These are phyloP conservation scores for Mariannaea sp. DNA, from an alignment of 2,329 filamentous ascomycete genomes.

Conservation along the genomic window DNA sequence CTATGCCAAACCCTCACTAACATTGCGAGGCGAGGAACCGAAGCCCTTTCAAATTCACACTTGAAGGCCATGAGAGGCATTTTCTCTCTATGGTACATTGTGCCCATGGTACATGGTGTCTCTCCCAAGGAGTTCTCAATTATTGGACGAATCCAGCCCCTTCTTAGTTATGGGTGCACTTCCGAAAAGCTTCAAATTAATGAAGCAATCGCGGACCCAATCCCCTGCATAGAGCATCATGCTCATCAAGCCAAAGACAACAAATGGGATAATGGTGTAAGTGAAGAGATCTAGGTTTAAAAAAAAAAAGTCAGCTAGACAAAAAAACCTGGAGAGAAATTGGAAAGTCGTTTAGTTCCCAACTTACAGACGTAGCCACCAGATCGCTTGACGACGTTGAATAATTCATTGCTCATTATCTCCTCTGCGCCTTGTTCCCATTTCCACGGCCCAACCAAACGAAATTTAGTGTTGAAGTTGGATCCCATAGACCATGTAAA, in stretches of 20 bases:
- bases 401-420: constrained; percentile 51
- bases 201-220: constrained; percentile 3
- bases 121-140: too few species aligned
- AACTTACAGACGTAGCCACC: constrained; percentile 47
- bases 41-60: too few species aligned
- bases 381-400: constrained; percentile 43
- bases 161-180: background rate
- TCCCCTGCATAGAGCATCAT: constrained; percentile 34
- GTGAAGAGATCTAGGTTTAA: constrained; percentile 42
- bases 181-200: background rate
- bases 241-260: constrained; percentile 44
- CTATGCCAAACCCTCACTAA: too few species aligned
- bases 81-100: too few species aligned
- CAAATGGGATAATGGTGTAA: constrained; percentile 44
- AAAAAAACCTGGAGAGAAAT: too few species aligned
- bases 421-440: constrained; percentile 42
- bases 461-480: constrained; percentile 56
- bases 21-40: too few species aligned
- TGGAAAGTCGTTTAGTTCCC: too few species aligned
- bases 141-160: too few species aligned
- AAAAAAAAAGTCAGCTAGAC: constrained; percentile 21
- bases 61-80: too few species aligned
- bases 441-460: constrained; percentile 51
- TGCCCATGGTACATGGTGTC: too few species aligned
- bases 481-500: constrained; percentile 54